These are phyloP conservation scores for Acmispon strigosus DNA, from an alignment of 306 rosid species.

Conservation along the genomic window DNA sequence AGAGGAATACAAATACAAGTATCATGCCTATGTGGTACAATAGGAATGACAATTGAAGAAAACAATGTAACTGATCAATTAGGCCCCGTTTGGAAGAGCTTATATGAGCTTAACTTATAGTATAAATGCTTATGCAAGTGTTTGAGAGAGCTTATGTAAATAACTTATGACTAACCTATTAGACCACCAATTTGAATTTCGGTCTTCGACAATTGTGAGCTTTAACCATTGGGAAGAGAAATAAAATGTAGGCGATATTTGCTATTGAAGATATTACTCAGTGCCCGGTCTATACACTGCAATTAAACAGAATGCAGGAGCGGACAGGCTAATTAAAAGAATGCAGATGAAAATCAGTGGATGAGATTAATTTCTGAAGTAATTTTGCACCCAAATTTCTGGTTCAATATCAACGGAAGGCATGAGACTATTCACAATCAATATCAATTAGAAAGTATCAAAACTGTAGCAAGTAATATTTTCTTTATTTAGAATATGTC, in stretches of 20 bases:
- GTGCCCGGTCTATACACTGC: background rate
- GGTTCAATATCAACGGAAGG: background rate
- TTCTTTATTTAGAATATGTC: background rate
- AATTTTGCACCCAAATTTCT: too few relatives aligned
- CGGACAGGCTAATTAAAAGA: background rate
- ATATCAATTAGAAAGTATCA: background rate
- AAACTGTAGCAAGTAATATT: background rate
- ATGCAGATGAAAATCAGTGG: background rate
- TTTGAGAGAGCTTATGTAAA: too few relatives aligned
- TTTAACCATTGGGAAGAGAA: background rate
- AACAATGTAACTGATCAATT: background rate
- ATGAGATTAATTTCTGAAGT: background rate
- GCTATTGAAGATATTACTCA: background rate
- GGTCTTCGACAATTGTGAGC: background rate
- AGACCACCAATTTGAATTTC: background rate
- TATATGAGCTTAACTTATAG: too few relatives aligned
- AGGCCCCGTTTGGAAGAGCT: too few relatives aligned
- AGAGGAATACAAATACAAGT: background rate
- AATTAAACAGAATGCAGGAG: slow-evolving; percentile 8
- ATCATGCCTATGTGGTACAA: background rate
- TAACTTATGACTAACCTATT: background rate
- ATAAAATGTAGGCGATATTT: background rate
- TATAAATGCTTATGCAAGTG: too few relatives aligned
- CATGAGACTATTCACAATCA: too few relatives aligned
- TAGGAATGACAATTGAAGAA: background rate